These are phyloP conservation scores for Daldinia sp. DNA, from an alignment of 2,329 filamentous ascomycete species.

Conservation along the genomic window DNA sequence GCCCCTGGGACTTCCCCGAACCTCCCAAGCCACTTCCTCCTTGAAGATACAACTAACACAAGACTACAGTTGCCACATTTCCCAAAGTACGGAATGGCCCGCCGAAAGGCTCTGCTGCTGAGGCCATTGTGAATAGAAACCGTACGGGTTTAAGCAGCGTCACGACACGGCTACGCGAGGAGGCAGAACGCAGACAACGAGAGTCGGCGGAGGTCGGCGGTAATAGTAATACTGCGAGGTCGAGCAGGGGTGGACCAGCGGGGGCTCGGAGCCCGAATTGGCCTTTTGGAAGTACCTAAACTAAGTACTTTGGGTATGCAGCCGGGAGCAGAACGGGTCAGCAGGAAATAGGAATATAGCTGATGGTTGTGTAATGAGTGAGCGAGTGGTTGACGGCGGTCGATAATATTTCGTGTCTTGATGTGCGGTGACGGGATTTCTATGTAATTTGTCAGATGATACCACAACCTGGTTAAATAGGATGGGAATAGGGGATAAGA, in stretches of 20 bases:
- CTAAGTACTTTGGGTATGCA: not conserved
- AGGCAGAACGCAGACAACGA: slow-evolving; percentile 26
- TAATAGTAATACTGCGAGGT: not conserved
- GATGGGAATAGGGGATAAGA: not conserved
- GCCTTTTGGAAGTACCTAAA: slow-evolving; percentile 30
- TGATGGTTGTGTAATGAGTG: not conserved
- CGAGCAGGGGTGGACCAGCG: slow-evolving; percentile 10
- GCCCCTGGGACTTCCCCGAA: not conserved
- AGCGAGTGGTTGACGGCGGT: not conserved
- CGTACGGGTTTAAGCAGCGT: slow-evolving; percentile 24
- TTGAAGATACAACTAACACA: not conserved
- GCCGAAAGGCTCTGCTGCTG: slow-evolving; percentile 35
- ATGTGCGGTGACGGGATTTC: slow-evolving; percentile 1
- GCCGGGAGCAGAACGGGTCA: not conserved
- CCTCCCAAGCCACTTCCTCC: not conserved
- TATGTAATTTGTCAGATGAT: slow-evolving; percentile 23
- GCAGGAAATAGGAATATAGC: not conserved
- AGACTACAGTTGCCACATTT: slow-evolving; percentile 45
- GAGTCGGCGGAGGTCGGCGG: slow-evolving; percentile 16
- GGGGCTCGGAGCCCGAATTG: slow-evolving; percentile 26
- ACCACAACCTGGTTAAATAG: slow-evolving; percentile 7
- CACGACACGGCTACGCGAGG: slow-evolving; percentile 27
- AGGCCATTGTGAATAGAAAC: slow-evolving; percentile 33
- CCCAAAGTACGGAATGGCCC: slow-evolving; percentile 44
- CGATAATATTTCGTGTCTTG: not conserved